Evolutionary conservation across 257 asterid species (phyloP), one percentile per base, ranked within the genome.

Genomic region (Handroanthus guayacan): DNA sequence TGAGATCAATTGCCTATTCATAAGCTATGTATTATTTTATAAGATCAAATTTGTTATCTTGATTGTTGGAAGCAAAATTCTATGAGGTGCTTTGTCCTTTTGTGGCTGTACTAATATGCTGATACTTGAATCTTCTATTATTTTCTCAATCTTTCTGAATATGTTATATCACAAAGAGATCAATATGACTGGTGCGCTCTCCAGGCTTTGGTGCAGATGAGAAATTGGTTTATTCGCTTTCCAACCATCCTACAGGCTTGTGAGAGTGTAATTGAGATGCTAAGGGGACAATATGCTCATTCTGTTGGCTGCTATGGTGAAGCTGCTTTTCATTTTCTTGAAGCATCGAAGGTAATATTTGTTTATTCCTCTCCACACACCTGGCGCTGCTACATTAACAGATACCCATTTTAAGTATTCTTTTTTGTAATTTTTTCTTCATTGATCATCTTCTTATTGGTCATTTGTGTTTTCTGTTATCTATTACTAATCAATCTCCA

Each of bases 261-360:
- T 85, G 95, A 95, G 87, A 84, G 97, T 83, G 88, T 76, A 41
- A 80, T 95, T 77, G 98, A 90, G 89, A 91, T 92, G 89, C 93
- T 92, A 45, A 86, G 97, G 86, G 99, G 99, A 56, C 99, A 95
- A 70, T 95, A 95, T 87, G 94, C 98, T 69, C 99, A 95, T 82
- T 84, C 96, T 10, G 87, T 91, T 67, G 95, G 96, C 74, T 92
- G 91, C 82, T 95, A 92, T 74, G 79, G 43, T 64, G 99, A 95
- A 72, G 99, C 99, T 62, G 81, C 83, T 69, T 95, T 85, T 79
- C 99, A 95, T 89, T 95, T 95, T 83, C 81, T 95, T 75, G 97
- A 90, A 86, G 97, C 97, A 82, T 86, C 97, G 43, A 88, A 85
- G 93, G 98, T 91, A 83, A 67, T 65, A 62, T 63, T 45, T 47